phyloP scores from a whole-genome alignment of 768 basidiomycete species.

The Hydnomerulius pinastri region DNA sequence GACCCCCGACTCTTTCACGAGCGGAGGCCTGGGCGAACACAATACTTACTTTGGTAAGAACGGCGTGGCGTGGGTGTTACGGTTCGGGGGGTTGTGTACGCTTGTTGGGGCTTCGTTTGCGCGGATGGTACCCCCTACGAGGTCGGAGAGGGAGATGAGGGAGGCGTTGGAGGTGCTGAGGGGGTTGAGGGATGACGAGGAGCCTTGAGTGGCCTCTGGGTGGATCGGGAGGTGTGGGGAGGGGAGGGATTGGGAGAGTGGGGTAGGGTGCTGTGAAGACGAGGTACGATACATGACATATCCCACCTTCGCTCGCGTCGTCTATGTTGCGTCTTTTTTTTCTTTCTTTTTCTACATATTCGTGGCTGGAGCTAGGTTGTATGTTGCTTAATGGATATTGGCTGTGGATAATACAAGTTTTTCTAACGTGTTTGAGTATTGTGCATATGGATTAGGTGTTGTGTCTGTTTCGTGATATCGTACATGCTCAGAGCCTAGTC shows the following conservation, averaged over 20 bases:
- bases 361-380: too few relatives aligned
- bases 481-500: too few relatives aligned
- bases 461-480: too few relatives aligned
- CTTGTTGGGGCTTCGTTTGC: constrained; percentile 77
- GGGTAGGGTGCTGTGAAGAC: too few relatives aligned
- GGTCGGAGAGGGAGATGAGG: constrained; percentile 89
- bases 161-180: constrained; percentile 80
- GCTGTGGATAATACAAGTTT: too few relatives aligned
- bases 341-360: too few relatives aligned
- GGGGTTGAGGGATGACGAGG: constrained; percentile 62
- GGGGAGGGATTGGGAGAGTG: not conserved
- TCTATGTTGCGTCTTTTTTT: too few relatives aligned
- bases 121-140: constrained; percentile 84
- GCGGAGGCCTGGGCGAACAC: constrained; percentile 40
- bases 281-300: too few relatives aligned
- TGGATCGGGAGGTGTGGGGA: not conserved
- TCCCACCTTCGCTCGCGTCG: too few relatives aligned
- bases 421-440: too few relatives aligned
- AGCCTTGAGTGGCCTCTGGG: constrained; percentile 36
- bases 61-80: constrained; percentile 92
- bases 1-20: constrained; percentile 28
- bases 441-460: too few relatives aligned
- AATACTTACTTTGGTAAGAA: constrained; percentile 76
- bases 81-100: constrained; percentile 89
- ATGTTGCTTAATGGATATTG: too few relatives aligned